These are phyloP conservation scores for Fomitopsis betulina DNA, from an alignment of 1,284 basidiomycete species.

Conservation along the genomic window DNA sequence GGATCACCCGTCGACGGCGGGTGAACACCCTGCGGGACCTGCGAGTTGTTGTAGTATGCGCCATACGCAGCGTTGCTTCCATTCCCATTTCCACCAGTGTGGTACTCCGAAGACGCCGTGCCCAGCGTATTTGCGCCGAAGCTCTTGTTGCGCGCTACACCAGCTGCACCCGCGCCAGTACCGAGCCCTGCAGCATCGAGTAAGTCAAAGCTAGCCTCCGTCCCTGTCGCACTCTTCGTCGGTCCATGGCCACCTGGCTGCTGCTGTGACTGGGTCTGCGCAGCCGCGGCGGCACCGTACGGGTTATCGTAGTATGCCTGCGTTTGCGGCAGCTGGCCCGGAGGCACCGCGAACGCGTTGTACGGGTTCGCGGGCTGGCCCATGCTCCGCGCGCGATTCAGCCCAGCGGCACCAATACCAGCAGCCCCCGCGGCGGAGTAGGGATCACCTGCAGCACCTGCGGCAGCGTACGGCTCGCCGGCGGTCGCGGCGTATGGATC, in stretches of 20 bases:
- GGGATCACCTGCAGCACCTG: constrained; percentile 21
- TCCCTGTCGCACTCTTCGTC: neutral
- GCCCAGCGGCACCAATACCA: constrained; percentile 26
- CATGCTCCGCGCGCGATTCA: constrained; percentile 24
- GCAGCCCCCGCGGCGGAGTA: constrained; percentile 21
- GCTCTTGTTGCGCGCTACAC: constrained; percentile 25
- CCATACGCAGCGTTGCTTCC: constrained; percentile 7
- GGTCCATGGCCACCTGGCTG: constrained; percentile 6
- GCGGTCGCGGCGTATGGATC: constrained; percentile 30
- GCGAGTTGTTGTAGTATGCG: constrained; percentile 6
- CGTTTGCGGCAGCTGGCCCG: constrained; percentile 7
- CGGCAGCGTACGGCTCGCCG: constrained; percentile 15
- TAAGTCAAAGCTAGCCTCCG: constrained; percentile 11
- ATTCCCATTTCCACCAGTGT: neutral
- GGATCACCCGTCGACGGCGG: constrained; percentile 8
- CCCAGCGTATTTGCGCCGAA: constrained; percentile 21
- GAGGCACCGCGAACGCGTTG: constrained; percentile 27
- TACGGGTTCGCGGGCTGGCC: constrained; percentile 25
- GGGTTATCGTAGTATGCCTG: constrained; percentile 17
- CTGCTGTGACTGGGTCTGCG: constrained; percentile 9
- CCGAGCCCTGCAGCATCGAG: constrained; percentile 22
- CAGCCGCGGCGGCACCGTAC: constrained; percentile 4
- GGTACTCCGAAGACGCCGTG: constrained; percentile 12
- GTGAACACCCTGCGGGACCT: constrained; percentile 9
- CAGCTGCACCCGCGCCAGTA: constrained; percentile 18